Evolutionary conservation across 768 basidiomycete genomes (phyloP).

Genomic region (Calvatia gigantea): DNA sequence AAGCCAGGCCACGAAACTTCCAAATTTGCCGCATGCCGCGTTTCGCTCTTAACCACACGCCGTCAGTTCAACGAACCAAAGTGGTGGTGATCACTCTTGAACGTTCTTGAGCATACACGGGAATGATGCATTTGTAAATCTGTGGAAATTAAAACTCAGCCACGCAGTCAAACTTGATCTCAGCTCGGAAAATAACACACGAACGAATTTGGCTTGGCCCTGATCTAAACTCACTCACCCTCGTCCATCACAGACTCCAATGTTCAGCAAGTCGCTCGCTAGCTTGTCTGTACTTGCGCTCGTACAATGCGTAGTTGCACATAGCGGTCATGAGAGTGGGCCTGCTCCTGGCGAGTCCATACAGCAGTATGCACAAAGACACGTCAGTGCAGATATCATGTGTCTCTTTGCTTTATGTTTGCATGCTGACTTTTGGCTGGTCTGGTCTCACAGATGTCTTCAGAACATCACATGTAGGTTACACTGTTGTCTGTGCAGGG

Average conservation of each 20-base stretch:
- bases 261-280: conserved; percentile 45
- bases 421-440: conserved; percentile 9
- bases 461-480: conserved; percentile 81
- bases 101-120: too few relatives aligned
- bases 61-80: too few relatives aligned
- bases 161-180: too few relatives aligned
- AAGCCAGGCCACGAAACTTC: too few relatives aligned
- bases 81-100: too few relatives aligned
- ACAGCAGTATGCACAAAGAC: conserved; percentile 82
- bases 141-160: background rate
- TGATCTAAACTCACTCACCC: too few relatives aligned
- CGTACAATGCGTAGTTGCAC: conserved; percentile 32
- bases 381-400: conserved; percentile 55
- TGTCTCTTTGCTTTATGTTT: background rate
- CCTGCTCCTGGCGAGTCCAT: conserved; percentile 58
- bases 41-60: too few relatives aligned
- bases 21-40: too few relatives aligned
- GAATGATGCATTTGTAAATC: too few relatives aligned
- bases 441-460: conserved; percentile 71
- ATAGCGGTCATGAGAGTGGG: conserved; percentile 60
- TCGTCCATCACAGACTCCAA: too few relatives aligned
- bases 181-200: too few relatives aligned
- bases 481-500: background rate
- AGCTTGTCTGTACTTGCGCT: conserved; percentile 35
- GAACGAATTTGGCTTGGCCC: too few relatives aligned